Evolutionary conservation across 306 rosid genomes (phyloP), one percentile per base, ranked within the genome.

Genomic region (Lotus japonicus): DNA sequence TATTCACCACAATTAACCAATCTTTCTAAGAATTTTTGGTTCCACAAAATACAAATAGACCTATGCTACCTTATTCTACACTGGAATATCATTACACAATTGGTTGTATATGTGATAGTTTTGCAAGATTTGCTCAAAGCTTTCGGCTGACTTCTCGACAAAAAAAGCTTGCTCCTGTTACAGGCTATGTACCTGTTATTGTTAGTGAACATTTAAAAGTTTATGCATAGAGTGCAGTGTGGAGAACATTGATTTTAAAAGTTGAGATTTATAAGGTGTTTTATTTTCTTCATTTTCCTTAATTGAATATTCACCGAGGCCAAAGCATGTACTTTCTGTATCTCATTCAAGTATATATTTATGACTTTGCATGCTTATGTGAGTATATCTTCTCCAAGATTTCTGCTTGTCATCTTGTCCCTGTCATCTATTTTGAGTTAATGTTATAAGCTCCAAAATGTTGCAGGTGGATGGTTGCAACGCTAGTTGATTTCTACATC

Each of bases 401-500:
- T 60, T 33, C 59, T 78, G 51, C 68, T 39, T 66, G 50, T 44
- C 41, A 54, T 55, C 68, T 39, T 66, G 50, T 44, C 41, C 58
- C 60, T 1, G 68, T 64, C 77, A 49, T 44, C 28, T 75, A 63
- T 52, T 7, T 60, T 38, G 11, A 16, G 58, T 35, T 72, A 54
- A 72, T 53, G 38, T 53, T 36, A 72, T 28, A 28, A 66, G 43
- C 71, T 81, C 28, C 78, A 35, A 74, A 75, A 41, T 60, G 12
- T 70, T 82, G 71, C 87, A 92, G 98, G 79, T 89, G 92, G 97
- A 64, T 83, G 95, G 4, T 16, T 16, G 89, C 97, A 62, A 88
- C 95, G 26, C 84, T 89, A 6, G 19, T 92, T 52, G 97, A 89
- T 83, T 92, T 92, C 84, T 89, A 87, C 71, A 67, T 89, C 87